Evolutionary conservation across 2,329 filamentous ascomycete species (phyloP).

Genomic region (Fusarium domesticum): DNA sequence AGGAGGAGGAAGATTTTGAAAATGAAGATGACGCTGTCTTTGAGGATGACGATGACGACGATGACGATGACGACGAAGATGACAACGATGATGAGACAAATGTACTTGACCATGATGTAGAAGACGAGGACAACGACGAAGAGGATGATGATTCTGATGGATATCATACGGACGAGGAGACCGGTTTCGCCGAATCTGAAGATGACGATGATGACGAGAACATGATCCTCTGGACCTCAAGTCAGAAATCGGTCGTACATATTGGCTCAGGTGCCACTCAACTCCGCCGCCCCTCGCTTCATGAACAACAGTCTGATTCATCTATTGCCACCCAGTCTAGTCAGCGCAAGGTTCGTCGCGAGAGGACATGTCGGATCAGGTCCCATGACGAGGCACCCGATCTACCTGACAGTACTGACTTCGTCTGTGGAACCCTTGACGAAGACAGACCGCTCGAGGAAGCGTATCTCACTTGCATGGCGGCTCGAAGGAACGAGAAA

Average conservation of each 20-base stretch:
- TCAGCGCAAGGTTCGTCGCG: constrained; percentile 31
- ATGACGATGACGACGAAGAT: constrained; percentile 46
- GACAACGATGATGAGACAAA: constrained; percentile 51
- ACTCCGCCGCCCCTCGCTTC: constrained; percentile 38
- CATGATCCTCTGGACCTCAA: constrained; percentile 54
- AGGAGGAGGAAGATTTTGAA: constrained; percentile 62
- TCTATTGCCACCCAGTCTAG: constrained; percentile 53
- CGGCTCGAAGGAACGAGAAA: constrained; percentile 77
- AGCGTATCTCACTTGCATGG: constrained; percentile 82
- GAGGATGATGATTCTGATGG: constrained; percentile 63
- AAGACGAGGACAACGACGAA: constrained; percentile 49
- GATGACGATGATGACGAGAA: constrained; percentile 67
- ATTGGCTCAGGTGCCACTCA: constrained; percentile 35
- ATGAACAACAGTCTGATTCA: constrained; percentile 56
- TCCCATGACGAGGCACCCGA: constrained; percentile 63
- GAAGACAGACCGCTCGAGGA: constrained; percentile 94
- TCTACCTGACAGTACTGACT: constrained; percentile 94
- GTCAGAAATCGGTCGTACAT: constrained; percentile 39
- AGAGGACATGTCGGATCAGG: constrained; percentile 28
- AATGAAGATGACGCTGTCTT: constrained; percentile 44
- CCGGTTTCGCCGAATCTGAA: constrained; percentile 66
- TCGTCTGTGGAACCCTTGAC: constrained; percentile 96
- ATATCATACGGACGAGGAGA: constrained; percentile 71
- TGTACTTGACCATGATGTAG: constrained; percentile 47
- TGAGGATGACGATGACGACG: constrained; percentile 42